Evolutionary conservation across 164 flowering plant species (phyloP).

Genomic region (Sedum album): DNA sequence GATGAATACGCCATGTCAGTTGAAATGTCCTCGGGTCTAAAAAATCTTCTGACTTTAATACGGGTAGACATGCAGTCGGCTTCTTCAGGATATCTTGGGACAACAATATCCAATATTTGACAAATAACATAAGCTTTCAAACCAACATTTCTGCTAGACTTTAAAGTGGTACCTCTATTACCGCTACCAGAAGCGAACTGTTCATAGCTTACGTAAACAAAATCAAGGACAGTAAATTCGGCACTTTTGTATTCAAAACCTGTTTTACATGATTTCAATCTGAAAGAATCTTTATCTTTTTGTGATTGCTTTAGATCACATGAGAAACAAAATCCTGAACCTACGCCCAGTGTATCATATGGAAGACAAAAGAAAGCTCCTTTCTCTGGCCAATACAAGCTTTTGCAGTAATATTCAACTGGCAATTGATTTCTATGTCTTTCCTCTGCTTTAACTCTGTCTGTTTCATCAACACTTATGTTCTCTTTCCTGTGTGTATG

Average conservation of each 20-base stretch:
- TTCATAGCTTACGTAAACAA: conserved; percentile 51
- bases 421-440: conserved; percentile 63
- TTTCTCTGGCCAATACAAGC: conserved; percentile 75
- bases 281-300: conserved; percentile 26
- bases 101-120: conserved; percentile 50
- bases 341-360: conserved; percentile 47
- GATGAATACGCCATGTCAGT: conserved; percentile 71
- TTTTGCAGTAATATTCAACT: conserved; percentile 70
- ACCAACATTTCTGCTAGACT: conserved; percentile 82
- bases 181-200: conserved; percentile 25
- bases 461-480: conserved; percentile 35
- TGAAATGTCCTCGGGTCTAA: conserved; percentile 87
- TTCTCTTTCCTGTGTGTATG: conserved; percentile 63
- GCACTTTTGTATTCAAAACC: conserved; percentile 44
- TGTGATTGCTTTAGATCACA: conserved; percentile 42
- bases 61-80: conserved; percentile 22
- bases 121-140: conserved; percentile 77
- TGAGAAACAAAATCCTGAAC: conserved; percentile 56
- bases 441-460: conserved; percentile 62
- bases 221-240: conserved; percentile 56
- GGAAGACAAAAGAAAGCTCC: conserved; percentile 65
- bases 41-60: conserved; percentile 70
- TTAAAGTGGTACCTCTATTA: conserved; percentile 41
- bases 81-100: conserved; percentile 24
- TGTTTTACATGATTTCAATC: conserved; percentile 26